Evolutionary conservation across 768 basidiomycete genomes (phyloP).

Genomic region (Butyriboletus loyo): DNA sequence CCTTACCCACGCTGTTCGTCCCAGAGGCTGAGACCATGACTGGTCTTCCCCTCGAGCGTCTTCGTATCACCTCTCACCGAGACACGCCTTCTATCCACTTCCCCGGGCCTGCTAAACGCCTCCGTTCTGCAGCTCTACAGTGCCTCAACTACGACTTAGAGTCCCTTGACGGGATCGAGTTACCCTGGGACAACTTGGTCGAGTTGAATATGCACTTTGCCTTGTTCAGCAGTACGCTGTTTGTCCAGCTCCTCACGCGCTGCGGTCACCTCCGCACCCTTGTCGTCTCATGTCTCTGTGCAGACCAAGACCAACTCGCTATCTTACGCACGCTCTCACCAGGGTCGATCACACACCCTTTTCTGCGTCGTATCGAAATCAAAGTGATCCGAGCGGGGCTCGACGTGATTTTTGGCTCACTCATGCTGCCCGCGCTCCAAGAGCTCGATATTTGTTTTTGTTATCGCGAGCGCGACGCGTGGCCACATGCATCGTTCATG

Average conservation of each 20-base stretch:
- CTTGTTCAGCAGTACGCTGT: constrained; percentile 19
- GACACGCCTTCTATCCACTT: constrained; percentile 14
- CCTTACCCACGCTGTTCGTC: constrained; percentile 18
- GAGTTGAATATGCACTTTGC: constrained; percentile 31
- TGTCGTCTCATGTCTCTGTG: constrained; percentile 24
- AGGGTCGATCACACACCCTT: constrained; percentile 17
- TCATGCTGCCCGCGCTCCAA: constrained; percentile 27
- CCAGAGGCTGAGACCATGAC: background rate
- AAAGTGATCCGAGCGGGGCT: constrained; percentile 29
- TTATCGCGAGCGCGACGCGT: constrained; percentile 25
- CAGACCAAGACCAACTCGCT: constrained; percentile 14
- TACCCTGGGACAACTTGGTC: constrained; percentile 27
- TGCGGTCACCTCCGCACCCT: constrained; percentile 22
- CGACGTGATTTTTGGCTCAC: constrained; percentile 13
- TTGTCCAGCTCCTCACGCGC: constrained; percentile 22
- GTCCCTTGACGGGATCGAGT: constrained; percentile 21
- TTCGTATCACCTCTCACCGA: constrained; percentile 21
- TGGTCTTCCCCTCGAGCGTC: constrained; percentile 12
- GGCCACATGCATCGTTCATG: constrained; percentile 28
- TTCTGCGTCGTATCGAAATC: constrained; percentile 26
- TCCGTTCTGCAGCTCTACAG: constrained; percentile 22
- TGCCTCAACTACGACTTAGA: constrained; percentile 19
- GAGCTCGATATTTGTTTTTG: constrained; percentile 33
- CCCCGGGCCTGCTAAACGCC: constrained; percentile 11
- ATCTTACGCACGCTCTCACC: constrained; percentile 3